These are phyloP conservation scores for Phytophthora cajani DNA, from an alignment of 352 stramenopile species.

Conservation along the genomic window DNA sequence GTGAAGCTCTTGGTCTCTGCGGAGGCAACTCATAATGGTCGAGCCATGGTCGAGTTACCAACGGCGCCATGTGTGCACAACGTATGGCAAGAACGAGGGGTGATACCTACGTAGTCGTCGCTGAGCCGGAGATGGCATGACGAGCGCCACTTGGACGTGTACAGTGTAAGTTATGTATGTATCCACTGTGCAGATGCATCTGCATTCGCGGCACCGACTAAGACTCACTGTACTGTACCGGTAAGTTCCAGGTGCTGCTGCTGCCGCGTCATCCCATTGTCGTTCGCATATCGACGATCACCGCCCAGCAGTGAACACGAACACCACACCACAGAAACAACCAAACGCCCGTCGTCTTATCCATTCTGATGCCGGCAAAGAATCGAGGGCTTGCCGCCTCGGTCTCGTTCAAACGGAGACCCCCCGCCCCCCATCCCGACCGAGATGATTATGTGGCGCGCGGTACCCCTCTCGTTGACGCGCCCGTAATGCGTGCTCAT, in stretches of 20 bases:
- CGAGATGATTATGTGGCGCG: slow-evolving; percentile 18
- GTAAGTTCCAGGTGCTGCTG: neutral
- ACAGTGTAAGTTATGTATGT: no score
- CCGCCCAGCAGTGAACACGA: neutral
- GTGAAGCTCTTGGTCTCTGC: neutral
- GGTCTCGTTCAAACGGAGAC: neutral
- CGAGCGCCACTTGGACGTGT: neutral
- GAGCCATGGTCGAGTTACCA: neutral
- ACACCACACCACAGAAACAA: neutral
- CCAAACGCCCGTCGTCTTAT: neutral
- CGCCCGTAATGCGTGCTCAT: neutral
- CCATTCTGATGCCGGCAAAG: neutral
- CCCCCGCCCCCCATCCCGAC: slow-evolving; percentile 12
- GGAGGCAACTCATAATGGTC: neutral
- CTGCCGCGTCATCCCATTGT: neutral
- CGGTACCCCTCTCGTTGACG: neutral
- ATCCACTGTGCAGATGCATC: neutral
- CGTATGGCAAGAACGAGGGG: no score
- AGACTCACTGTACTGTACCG: neutral
- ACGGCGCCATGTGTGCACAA: neutral
- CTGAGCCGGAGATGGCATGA: neutral
- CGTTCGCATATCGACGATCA: neutral
- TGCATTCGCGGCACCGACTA: neutral
- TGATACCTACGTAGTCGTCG: neutral
- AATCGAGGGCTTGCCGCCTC: neutral